Percentiles rank a stretch among this genome's conserved stretches.
These are phyloP conservation scores for Lodderomyces jiufengensis DNA, from an alignment of 1,139 yeast species.

Conservation along the genomic window DNA sequence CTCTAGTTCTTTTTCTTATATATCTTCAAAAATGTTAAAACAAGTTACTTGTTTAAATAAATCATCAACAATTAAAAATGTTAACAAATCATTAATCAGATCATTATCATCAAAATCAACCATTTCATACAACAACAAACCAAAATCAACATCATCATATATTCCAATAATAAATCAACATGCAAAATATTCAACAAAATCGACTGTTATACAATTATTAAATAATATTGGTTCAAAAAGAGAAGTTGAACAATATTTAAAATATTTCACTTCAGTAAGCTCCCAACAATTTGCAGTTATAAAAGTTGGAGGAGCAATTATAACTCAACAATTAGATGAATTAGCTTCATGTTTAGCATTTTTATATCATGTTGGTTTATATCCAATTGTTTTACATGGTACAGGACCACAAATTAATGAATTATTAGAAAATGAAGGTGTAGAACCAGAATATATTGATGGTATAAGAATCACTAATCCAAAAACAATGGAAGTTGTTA, in stretches of 20 bases:
- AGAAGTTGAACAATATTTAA: slow-evolving; percentile 95
- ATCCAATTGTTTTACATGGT: slow-evolving; percentile 95
- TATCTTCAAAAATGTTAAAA: slow-evolving; percentile 21
- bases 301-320: slow-evolving; percentile 98
- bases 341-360: slow-evolving; percentile 94
- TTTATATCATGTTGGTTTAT: slow-evolving; percentile 93
- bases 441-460: slow-evolving; percentile 92
- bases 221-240: slow-evolving; percentile 96
- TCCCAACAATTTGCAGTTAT: slow-evolving; percentile 97
- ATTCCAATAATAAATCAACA: neutral
- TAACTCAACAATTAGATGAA: slow-evolving; percentile 89
- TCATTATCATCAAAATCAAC: neutral
- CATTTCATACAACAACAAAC: slow-evolving; percentile 1
- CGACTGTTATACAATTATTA: slow-evolving; percentile 90
- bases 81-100: slow-evolving; percentile 2
- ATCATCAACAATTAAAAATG: neutral
- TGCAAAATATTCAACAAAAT: slow-evolving; percentile 60
- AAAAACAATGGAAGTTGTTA: slow-evolving; percentile 92
- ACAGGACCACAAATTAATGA: slow-evolving; percentile 99
- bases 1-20: too few species aligned
- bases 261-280: slow-evolving; percentile 91
- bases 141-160: slow-evolving; percentile 3
- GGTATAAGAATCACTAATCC: slow-evolving; percentile 96
- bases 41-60: slow-evolving; percentile 10
- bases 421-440: slow-evolving; percentile 87